Base-by-base conservation (phyloP, 2,329 filamentous ascomycete species). In the Penicillium capsulatum region DNA sequence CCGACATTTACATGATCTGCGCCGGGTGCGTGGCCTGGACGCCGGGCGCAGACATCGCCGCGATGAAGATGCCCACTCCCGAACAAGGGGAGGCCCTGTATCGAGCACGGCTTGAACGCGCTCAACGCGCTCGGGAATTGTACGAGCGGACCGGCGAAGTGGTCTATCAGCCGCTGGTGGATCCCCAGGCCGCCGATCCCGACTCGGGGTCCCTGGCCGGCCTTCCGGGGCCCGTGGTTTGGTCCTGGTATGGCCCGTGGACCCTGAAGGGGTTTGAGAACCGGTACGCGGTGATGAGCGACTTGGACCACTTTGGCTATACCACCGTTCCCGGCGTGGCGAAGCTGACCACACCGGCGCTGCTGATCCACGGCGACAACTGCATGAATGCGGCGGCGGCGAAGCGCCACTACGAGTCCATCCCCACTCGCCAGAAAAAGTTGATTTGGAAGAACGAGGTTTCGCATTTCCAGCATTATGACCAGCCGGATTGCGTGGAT, bases 361-460 rank as follows among this genome's bases (percentile, higher is more conserved):
- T 59, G 33, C 15, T 60, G 8, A 59, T 59, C 29, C 55, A 60
- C 24, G 57, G 55, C 4, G 52, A 60, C 28, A 60, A 60, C 35
- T 60, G 55, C 24, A 58, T 60, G 57, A 58, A 59, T 48, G 51
- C 48, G 14, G 40, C 57, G 7, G 53, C 57, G 31, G 56, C 56
- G 9, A 58, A 83, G 41, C 89, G 85, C 59, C 72, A 79, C 53
- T 89, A 88, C 52, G 53, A 64, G 16, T 74, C 72, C 0, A 73
- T 89, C 5, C 63, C 68, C 26, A 51, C 55, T 8, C 33, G 30
- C 27, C 42, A 51, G 29, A 60, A 60, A 33, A 44, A 58, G 44
- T 37, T 59, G 36, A 53, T 60, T 16, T 59, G 57, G 55, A 47
- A 59, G 22, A 52, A 59, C 31, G 53, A 59, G 17, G 45, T 57